Percentiles rank a stretch among this genome's conserved stretches.
Conservation (phyloP, 768 basidiomycete species). For the Xerocomellus intermedius region DNA sequence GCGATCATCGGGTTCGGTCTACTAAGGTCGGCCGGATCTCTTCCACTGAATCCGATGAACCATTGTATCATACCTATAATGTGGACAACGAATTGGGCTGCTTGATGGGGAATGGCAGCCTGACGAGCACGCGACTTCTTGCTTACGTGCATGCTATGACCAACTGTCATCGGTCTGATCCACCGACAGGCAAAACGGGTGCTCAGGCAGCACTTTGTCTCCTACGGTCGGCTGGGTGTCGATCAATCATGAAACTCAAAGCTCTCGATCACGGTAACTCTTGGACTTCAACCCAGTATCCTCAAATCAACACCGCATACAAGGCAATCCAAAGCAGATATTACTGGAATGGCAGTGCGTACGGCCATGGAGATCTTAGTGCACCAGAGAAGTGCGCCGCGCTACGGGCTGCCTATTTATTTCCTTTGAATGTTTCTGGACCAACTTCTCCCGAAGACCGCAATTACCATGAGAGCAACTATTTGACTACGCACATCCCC, state of each 20-base stretch:
- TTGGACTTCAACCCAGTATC: background rate
- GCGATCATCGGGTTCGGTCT: no score
- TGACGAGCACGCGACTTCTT: background rate
- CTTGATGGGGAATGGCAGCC: background rate
- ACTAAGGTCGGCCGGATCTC: no score
- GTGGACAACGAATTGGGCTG: background rate
- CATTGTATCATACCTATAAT: background rate
- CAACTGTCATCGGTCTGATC: background rate
- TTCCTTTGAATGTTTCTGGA: background rate
- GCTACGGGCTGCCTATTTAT: background rate
- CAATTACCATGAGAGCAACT: no score
- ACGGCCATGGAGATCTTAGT: no score
- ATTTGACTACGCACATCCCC: no score
- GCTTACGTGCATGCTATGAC: background rate
- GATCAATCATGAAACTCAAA: constrained; percentile 38
- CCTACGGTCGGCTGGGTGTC: constrained; percentile 8
- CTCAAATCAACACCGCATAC: background rate
- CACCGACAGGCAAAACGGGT: background rate
- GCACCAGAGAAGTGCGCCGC: background rate
- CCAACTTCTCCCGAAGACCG: background rate
- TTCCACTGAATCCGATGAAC: no score
- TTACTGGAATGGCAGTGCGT: background rate
- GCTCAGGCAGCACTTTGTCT: background rate
- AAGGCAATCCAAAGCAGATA: background rate
- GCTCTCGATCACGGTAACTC: accelerated